A percentile compares a stretch with the other conserved stretches of the same genome.
These are phyloP conservation scores for Pythium oligandrum DNA, from an alignment of 352 stramenopile genomes.

Conservation along the genomic window DNA sequence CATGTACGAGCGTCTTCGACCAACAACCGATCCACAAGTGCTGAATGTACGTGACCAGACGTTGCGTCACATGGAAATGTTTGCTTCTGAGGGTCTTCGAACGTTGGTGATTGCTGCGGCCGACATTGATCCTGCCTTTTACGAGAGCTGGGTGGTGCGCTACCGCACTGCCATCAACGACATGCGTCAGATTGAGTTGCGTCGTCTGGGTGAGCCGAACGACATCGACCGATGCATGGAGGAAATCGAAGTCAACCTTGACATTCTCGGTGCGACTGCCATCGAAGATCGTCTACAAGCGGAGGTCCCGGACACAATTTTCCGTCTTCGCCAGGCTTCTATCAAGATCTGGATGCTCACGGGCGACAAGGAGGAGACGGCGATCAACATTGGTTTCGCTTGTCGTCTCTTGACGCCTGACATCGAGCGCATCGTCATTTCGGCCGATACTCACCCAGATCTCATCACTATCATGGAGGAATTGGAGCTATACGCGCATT, in stretches of 20 bases:
- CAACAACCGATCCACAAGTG: constrained; percentile 37
- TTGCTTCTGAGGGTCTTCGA: constrained; percentile 84
- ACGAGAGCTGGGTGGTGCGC: constrained; percentile 53
- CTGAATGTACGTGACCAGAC: constrained; percentile 59
- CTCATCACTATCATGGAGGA: constrained; percentile 56
- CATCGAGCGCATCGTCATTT: constrained; percentile 89
- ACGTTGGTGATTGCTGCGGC: constrained; percentile 85
- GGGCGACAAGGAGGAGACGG: constrained; percentile 93
- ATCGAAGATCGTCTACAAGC: constrained; percentile 94
- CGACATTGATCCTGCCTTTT: constrained; percentile 54
- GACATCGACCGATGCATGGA: constrained; percentile 81
- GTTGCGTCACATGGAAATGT: constrained; percentile 84
- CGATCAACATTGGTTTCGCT: constrained; percentile 95
- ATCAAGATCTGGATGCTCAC: constrained; percentile 96
- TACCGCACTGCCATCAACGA: constrained; percentile 81
- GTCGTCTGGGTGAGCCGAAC: constrained; percentile 65
- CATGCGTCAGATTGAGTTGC: constrained; percentile 82
- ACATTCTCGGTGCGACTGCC: constrained; percentile 88
- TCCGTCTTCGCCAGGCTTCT: constrained; percentile 85
- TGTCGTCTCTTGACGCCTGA: constrained; percentile 88
- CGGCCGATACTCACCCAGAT: constrained; percentile 68
- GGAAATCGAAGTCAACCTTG: constrained; percentile 83
- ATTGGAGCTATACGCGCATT: constrained; percentile 38
- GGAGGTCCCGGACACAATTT: constrained; percentile 90
- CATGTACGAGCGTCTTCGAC: constrained; percentile 78